Base-by-base conservation (phyloP, 306 rosid species). In the Sicyos edulis region DNA sequence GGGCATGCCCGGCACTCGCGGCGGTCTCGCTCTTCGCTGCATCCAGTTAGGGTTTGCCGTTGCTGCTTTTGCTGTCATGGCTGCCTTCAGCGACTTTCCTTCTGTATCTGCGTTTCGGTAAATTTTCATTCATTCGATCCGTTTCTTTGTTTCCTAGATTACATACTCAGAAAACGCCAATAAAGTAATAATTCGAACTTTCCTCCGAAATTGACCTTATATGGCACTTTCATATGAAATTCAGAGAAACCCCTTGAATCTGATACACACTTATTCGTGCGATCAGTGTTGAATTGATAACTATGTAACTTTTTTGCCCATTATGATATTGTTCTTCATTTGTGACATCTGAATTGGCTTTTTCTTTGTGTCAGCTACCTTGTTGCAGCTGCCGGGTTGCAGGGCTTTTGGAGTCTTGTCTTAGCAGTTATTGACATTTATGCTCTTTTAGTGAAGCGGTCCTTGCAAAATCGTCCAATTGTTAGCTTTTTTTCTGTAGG, bases 1-100 rank as follows among this genome's bases (percentile, higher is more conserved):
- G 61, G 98, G 98, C 50, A 92, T 92, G 98, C 96, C 96, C 10
- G 98, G 96, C 79, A 92, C 98, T 2, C 81, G 79, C 8, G 89
- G 91, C 29, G 98, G 98, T 52, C 81, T 92, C 3, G 80, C 68
- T 69, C 53, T 92, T 76, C 88, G 96, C 56, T 57, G 86, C 17
- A 63, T 74, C 21, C 96, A 90, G 86, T 76, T 92, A 73, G 71
- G 82, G 56, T 90, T 90, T 54, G 83, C 96, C 44, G 84, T 86
- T 73, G 90, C 87, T 19, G 88, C 98, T 13, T 85, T 92, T 19
- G 65, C 82, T 42, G 77, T 92, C 83, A 92, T 92, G 96, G 89
- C 93, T 17, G 76, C 96, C 78, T 80, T 90, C 34, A 82, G 80
- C 55, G 98, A 90, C 78, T 90, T 92, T 70, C 91, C 96, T 79